Base-by-base conservation (phyloP, 1,284 basidiomycete species). In the Spongispora temasekensis region DNA sequence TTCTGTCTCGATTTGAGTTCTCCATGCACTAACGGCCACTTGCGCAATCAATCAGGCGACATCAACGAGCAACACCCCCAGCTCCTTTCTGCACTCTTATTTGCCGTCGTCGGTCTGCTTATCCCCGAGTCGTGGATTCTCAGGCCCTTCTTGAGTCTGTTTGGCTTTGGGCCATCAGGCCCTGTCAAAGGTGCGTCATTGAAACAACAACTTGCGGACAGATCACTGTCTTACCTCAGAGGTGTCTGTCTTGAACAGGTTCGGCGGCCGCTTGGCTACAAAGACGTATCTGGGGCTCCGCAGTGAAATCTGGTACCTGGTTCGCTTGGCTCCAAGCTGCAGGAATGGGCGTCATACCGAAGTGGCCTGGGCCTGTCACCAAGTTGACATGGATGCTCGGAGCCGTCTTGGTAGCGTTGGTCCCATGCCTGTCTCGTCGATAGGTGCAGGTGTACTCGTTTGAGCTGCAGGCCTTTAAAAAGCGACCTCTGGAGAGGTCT, bases 251-350 rank as follows among this genome's bases (percentile, higher is more conserved):
- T 15, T 10, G 1, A 27, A 5, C 48, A 67, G 65, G 65, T 46
- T 59, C 61, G 2, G 28, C 34, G 32, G 65, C 64, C 6, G 54
- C 66, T 34, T 64, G 55, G 61, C 2, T 61, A 30, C 65, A 68
- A 53, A 52, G 53, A 0, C 5, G 2, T 32, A 61, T 68, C 12
- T 59, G 60, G 62, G 65, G 67, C 0, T 53, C 17, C 1, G 30
- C 46, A 1, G 63, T 67, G 23, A 9, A 27, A 30, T 0, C 57
- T 4, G 50, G 53, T 1, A 59, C 57, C n/a, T 67, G 60, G 60
- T 67, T 67, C 46, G 34, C 68, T 9, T 21, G 23, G 35, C 58
- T 67, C 3, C 67, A 69, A 28, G 56, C 59, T 6, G 67, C 59
- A 6, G 65, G 57, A 1, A 67, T 59, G 67, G 65, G 65, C 5